phyloP scores from a whole-genome alignment of 2,329 filamentous ascomycete species.

The Chaetomiaceae sp. region DNA sequence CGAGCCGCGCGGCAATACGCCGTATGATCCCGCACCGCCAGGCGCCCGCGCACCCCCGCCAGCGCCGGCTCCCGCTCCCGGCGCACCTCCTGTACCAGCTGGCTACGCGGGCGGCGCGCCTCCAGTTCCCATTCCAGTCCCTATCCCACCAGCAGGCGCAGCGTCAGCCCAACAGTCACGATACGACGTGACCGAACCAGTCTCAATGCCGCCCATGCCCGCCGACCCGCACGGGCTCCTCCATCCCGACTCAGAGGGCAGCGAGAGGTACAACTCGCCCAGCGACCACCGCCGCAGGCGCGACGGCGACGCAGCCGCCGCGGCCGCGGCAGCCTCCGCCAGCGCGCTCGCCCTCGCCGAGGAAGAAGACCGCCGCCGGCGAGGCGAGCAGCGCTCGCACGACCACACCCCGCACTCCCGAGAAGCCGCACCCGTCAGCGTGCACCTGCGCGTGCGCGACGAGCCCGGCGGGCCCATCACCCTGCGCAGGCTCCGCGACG shows the following conservation, averaged over 20 bases:
- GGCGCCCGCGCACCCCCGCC: constrained; percentile 19
- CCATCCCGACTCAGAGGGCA: constrained; percentile 40
- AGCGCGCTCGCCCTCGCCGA: constrained; percentile 44
- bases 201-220: constrained; percentile 53
- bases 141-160: constrained; percentile 27
- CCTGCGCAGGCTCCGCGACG: constrained; percentile 56
- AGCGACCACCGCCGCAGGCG: constrained; percentile 36
- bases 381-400: constrained; percentile 33
- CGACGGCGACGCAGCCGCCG: constrained; percentile 44
- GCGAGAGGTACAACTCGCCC: constrained; percentile 38
- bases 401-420: constrained; percentile 19
- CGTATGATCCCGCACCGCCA: constrained; percentile 29
- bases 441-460: constrained; percentile 58
- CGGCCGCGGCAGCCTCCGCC: constrained; percentile 45
- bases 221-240: constrained; percentile 46
- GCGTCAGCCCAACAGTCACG: constrained; percentile 36
- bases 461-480: constrained; percentile 59
- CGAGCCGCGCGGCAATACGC: constrained; percentile 35
- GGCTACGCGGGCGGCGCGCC: not conserved
- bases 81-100: constrained; percentile 4
- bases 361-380: constrained; percentile 38
- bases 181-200: constrained; percentile 33
- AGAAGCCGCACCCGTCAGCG: constrained; percentile 44
- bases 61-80: constrained; percentile 1
- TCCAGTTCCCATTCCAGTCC: constrained; percentile 7